A percentile compares a stretch with the other conserved stretches of the same genome.
These are phyloP conservation scores for Yueomyces sp. DNA, from an alignment of 805 yeast species.

Conservation along the genomic window DNA sequence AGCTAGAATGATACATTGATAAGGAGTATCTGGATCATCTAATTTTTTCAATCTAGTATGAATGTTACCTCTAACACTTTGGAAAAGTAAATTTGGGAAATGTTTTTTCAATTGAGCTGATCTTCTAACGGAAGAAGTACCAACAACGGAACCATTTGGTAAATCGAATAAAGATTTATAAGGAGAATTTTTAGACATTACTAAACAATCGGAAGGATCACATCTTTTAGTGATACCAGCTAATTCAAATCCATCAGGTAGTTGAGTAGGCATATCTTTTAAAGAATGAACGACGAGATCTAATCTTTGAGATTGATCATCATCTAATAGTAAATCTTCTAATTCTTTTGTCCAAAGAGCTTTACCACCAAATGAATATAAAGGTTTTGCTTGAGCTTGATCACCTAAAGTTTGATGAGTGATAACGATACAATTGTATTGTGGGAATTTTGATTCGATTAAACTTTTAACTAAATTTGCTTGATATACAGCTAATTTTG, in stretches of 20 bases:
- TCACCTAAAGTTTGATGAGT: slow-evolving; percentile 86
- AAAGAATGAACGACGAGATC: slow-evolving; percentile 89
- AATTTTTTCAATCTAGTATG: slow-evolving; percentile 72
- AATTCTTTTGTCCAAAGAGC: slow-evolving; percentile 93
- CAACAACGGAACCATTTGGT: slow-evolving; percentile 78
- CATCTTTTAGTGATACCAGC: slow-evolving; percentile 80
- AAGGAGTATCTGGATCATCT: slow-evolving; percentile 55
- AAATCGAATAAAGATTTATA: slow-evolving; percentile 57
- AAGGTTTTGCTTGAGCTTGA: slow-evolving; percentile 68
- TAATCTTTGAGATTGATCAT: slow-evolving; percentile 44
- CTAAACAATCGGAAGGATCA: slow-evolving; percentile 87
- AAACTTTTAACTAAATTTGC: slow-evolving; percentile 54
- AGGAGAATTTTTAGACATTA: slow-evolving; percentile 54
- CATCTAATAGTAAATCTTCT: slow-evolving; percentile 57
- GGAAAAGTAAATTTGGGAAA: slow-evolving; percentile 65
- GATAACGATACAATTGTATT: slow-evolving; percentile 56
- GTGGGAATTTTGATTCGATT: slow-evolving; percentile 49
- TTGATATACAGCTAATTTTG: slow-evolving; percentile 78
- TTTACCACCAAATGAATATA: slow-evolving; percentile 93
- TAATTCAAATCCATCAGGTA: slow-evolving; percentile 81
- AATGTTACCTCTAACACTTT: slow-evolving; percentile 74
- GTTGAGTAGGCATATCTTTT: slow-evolving; percentile 81
- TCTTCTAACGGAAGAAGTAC: slow-evolving; percentile 89
- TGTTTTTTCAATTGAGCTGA: slow-evolving; percentile 77
- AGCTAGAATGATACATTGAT: slow-evolving; percentile 70